Evolutionary conservation across 2,329 filamentous ascomycete genomes (phyloP).

Genomic region (Cladobotryum protrusum): DNA sequence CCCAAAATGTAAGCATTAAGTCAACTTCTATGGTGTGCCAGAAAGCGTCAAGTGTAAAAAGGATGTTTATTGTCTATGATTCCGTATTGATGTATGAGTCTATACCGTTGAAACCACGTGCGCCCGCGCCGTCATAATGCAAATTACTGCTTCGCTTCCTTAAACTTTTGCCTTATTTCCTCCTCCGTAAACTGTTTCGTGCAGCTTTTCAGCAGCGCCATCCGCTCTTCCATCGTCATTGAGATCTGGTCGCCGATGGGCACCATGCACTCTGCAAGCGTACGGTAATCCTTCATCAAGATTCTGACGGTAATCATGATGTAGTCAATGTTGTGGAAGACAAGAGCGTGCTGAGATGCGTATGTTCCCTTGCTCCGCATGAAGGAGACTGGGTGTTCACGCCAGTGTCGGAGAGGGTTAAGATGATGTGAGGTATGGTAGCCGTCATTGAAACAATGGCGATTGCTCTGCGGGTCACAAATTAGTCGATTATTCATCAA

Average conservation of each 20-base stretch:
- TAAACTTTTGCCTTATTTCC: constrained; percentile 56
- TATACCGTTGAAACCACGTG: no score
- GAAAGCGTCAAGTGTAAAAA: no score
- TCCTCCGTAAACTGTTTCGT: constrained; percentile 60
- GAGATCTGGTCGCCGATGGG: constrained; percentile 66
- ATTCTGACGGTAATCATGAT: constrained; percentile 66
- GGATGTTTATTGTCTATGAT: no score
- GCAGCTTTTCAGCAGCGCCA: constrained; percentile 56
- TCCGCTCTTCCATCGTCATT: constrained; percentile 58
- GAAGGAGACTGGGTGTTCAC: constrained; percentile 70
- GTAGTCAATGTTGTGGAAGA: constrained; percentile 78
- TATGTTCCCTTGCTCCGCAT: constrained; percentile 64
- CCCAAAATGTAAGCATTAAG: no score
- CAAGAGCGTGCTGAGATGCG: constrained; percentile 59
- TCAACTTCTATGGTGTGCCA: no score
- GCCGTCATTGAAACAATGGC: constrained; percentile 76
- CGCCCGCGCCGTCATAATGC: no score
- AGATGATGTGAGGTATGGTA: constrained; percentile 79
- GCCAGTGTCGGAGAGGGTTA: constrained; percentile 73
- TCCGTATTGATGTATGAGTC: no score
- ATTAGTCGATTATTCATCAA: constrained; percentile 1
- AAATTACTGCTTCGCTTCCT: neutral
- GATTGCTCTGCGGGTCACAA: constrained; percentile 55
- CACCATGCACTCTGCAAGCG: constrained; percentile 64
- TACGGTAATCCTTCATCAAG: constrained; percentile 63